Percentiles rank a stretch among this genome's conserved stretches.
Conservation (phyloP, 345 rosid species). For the Atalantia buxifolia region DNA sequence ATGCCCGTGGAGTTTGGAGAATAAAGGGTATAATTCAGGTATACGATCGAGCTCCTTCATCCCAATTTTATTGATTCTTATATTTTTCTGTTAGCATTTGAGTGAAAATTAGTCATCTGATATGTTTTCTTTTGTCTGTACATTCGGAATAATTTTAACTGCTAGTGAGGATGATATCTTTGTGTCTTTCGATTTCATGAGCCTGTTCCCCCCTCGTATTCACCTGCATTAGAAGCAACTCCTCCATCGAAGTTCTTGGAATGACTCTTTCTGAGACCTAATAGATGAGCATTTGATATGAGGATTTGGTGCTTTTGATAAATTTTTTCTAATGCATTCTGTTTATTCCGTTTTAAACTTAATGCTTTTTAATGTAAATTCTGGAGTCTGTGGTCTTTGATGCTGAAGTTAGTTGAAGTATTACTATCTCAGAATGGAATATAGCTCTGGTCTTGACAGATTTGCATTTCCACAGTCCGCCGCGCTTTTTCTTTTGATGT, state of each 20-base stretch:
- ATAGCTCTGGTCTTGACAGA: not conserved
- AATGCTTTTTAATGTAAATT: not conserved
- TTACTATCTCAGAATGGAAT: not conserved
- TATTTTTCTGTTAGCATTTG: not conserved
- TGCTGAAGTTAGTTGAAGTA: not conserved
- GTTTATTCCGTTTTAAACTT: not conserved
- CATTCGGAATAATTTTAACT: not conserved
- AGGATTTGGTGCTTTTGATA: not conserved
- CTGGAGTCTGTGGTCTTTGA: not conserved
- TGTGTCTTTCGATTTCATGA: not conserved
- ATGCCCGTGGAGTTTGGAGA: conserved; percentile 92
- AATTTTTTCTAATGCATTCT: not conserved
- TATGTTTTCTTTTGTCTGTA: not conserved
- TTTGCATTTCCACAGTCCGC: not conserved
- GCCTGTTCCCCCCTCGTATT: no score
- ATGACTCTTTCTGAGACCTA: no score
- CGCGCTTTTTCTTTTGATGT: not conserved
- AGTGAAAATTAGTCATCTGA: not conserved
- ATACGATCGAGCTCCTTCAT: not conserved
- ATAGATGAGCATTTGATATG: not conserved
- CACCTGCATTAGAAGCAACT: no score
- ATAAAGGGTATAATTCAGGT: conserved; percentile 99
- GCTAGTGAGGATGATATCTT: not conserved
- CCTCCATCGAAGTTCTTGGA: no score
- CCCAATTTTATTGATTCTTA: not conserved